Evolutionary conservation across 192 early-diverging fungal genomes (phyloP).

Genomic region (Fimicolochytrium jonesii): DNA sequence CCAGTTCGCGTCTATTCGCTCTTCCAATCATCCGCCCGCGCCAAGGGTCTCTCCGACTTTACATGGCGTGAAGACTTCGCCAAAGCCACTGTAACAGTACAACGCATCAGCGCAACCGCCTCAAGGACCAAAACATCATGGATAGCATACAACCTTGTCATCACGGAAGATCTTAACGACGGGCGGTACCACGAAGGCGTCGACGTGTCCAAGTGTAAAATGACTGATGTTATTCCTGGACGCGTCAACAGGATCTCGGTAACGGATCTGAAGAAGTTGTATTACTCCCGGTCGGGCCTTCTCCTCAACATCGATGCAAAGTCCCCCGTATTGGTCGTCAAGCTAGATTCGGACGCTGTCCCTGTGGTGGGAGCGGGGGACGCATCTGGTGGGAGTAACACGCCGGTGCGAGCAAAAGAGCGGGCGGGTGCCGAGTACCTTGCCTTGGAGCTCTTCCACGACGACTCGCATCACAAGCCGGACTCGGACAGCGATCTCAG

Average conservation of each 20-base stretch:
- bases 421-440: constrained; percentile 16
- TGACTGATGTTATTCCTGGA: constrained; percentile 41
- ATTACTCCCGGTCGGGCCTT: constrained; percentile 68
- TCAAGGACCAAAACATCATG: background rate
- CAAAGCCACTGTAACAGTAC: constrained; percentile 26
- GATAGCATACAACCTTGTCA: constrained; percentile 49
- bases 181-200: constrained; percentile 70
- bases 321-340: constrained; percentile 67
- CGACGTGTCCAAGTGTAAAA: background rate
- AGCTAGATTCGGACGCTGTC: too few species aligned
- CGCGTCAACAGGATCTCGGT: constrained; percentile 39
- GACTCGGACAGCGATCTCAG: background rate
- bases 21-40: constrained; percentile 61
- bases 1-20: constrained; percentile 60
- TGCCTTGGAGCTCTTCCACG: constrained; percentile 25
- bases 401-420: constrained; percentile 6
- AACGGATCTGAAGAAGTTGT: constrained; percentile 49
- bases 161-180: constrained; percentile 68
- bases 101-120: constrained; percentile 21
- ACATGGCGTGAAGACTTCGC: constrained; percentile 82
- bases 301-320: constrained; percentile 70
- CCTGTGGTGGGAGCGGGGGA: too few species aligned
- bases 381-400: background rate
- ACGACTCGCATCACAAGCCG: too few species aligned
- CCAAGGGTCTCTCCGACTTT: constrained; percentile 53